Conservation (phyloP, 129 eudicot species). For the Artemisia annua region DNA sequence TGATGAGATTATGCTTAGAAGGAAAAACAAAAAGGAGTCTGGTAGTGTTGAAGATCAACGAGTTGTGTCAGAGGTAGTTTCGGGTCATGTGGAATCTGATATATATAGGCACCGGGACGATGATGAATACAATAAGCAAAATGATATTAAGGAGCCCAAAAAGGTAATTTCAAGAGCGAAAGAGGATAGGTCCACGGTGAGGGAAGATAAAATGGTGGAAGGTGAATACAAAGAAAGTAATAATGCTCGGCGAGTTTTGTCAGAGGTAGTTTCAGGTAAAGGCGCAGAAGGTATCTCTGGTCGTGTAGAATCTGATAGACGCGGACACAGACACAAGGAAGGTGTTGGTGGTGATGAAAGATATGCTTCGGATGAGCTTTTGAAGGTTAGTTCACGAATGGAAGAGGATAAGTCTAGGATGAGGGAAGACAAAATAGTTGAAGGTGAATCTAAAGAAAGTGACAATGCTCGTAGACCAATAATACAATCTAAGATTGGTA, state of each 20-base stretch:
- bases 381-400: not conserved
- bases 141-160: too few relatives aligned
- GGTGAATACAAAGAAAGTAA: constrained; percentile 17
- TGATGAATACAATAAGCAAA: not conserved
- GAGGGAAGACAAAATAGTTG: constrained; percentile 23
- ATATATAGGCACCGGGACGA: constrained; percentile 31
- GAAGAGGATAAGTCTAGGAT: not conserved
- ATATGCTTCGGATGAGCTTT: too few relatives aligned
- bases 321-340: constrained; percentile 4
- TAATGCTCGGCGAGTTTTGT: constrained; percentile 24
- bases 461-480: constrained; percentile 20
- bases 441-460: constrained; percentile 36
- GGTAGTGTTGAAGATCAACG: constrained; percentile 29
- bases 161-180: too few relatives aligned
- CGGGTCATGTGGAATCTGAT: constrained; percentile 34
- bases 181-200: too few relatives aligned
- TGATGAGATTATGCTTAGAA: constrained; percentile 79
- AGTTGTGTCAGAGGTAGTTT: constrained; percentile 29
- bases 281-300: not conserved
- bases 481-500: constrained; percentile 33
- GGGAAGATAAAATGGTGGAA: too few relatives aligned
- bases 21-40: constrained; percentile 52
- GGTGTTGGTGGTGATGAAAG: too few relatives aligned
- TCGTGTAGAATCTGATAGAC: constrained; percentile 34
- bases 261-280: constrained; percentile 16